These are phyloP conservation scores for Pontederia paniculata DNA, from an alignment of 176 grass and related monocot species.

Conservation along the genomic window DNA sequence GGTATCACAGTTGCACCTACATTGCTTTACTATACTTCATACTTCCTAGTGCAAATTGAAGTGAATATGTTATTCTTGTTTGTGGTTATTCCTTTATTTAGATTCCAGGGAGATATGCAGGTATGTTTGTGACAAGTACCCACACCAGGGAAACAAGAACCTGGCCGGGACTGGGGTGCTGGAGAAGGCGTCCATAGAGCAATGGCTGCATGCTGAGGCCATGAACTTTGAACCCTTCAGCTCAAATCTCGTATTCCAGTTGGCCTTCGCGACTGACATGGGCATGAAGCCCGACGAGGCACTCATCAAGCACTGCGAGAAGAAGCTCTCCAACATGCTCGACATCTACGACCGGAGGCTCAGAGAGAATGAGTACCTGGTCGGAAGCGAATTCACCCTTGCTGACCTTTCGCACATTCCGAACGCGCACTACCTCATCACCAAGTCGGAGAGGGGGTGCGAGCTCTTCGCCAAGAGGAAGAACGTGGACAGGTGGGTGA, in stretches of 20 bases:
- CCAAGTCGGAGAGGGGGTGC: slow-evolving; percentile 27
- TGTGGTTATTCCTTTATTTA: slow-evolving; percentile 13
- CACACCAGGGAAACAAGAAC: slow-evolving; percentile 39
- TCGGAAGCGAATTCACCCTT: slow-evolving; percentile 47
- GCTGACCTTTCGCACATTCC: slow-evolving; percentile 77
- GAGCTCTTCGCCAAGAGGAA: slow-evolving; percentile 60
- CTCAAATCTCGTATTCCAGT: slow-evolving; percentile 63
- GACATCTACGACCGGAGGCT: slow-evolving; percentile 43
- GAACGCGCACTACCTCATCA: slow-evolving; percentile 57
- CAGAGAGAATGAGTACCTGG: slow-evolving; percentile 30
- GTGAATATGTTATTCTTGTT: neutral
- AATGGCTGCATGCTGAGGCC: slow-evolving; percentile 66
- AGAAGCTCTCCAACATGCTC: slow-evolving; percentile 41
- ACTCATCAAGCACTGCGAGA: slow-evolving; percentile 32
- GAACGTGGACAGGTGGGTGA: slow-evolving; percentile 65
- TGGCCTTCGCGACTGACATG: slow-evolving; percentile 53
- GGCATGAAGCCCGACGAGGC: slow-evolving; percentile 31
- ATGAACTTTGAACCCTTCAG: slow-evolving; percentile 54
- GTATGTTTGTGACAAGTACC: slow-evolving; percentile 49
- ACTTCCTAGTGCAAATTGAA: slow-evolving; percentile 14
- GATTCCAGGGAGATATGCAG: slow-evolving; percentile 69
- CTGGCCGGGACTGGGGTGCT: slow-evolving; percentile 55
- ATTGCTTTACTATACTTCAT: too few relatives aligned
- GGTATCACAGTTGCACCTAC: too few relatives aligned
- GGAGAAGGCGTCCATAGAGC: slow-evolving; percentile 63